Percentiles rank a stretch among this genome's conserved stretches.
phyloP scores from a whole-genome alignment of 192 early-diverging fungal genomes.

The Tieghemiomyces parasiticus region DNA sequence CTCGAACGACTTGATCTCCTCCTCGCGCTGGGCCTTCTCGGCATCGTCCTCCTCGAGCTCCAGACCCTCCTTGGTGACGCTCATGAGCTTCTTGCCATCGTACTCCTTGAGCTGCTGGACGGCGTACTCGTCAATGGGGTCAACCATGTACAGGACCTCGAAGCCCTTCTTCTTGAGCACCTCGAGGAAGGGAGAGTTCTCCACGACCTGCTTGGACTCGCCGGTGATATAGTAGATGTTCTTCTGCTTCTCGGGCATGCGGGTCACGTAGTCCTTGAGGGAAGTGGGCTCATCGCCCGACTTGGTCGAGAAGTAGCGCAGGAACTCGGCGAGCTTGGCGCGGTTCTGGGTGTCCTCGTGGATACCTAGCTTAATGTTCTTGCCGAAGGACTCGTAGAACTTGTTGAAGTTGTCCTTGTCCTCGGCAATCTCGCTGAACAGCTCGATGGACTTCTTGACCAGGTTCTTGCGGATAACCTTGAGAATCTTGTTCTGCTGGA shows the following conservation, averaged over 20 bases:
- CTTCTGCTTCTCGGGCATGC: slow-evolving; percentile 99
- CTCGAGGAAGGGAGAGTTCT: slow-evolving; percentile 97
- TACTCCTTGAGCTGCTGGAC: slow-evolving; percentile 98
- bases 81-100: slow-evolving; percentile 98
- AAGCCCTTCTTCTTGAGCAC: slow-evolving; percentile 98
- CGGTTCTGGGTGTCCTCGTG: slow-evolving; percentile 98
- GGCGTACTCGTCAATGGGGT: slow-evolving; percentile 99
- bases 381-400: slow-evolving; percentile 98
- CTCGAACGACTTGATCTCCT: slow-evolving; percentile 84
- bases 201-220: slow-evolving; percentile 82
- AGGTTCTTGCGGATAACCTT: slow-evolving; percentile 99
- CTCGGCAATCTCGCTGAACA: slow-evolving; percentile 93
- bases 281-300: slow-evolving; percentile 95
- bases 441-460: slow-evolving; percentile 98
- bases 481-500: slow-evolving; percentile 99
- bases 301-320: slow-evolving; percentile 98
- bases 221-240: slow-evolving; percentile 99
- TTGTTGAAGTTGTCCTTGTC: slow-evolving; percentile 98
- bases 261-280: slow-evolving; percentile 99
- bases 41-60: slow-evolving; percentile 99
- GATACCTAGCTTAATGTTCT: slow-evolving; percentile 99
- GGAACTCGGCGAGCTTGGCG: slow-evolving; percentile 89
- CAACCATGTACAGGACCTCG: slow-evolving; percentile 97
- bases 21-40: slow-evolving; percentile 90
- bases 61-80: slow-evolving; percentile 97